Evolutionary conservation across 2,329 filamentous ascomycete genomes (phyloP).

Genomic region (Ophiostoma pallidulum): DNA sequence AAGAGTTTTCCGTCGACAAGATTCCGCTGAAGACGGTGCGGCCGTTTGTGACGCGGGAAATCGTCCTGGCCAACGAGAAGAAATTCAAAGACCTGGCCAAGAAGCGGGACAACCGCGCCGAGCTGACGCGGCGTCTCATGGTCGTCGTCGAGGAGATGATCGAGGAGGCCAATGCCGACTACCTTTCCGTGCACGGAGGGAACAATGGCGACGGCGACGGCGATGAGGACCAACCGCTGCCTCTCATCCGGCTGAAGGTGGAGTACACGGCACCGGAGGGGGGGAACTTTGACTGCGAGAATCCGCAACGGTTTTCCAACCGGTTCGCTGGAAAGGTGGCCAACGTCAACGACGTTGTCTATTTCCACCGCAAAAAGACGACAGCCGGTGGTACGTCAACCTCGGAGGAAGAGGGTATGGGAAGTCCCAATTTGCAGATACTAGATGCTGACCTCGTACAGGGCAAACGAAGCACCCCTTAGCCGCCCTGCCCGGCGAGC

Average conservation of each 20-base stretch:
- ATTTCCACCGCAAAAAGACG: slow-evolving; percentile 87
- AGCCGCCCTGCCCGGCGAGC: slow-evolving; percentile 51
- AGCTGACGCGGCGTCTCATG: slow-evolving; percentile 69
- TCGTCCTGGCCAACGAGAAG: slow-evolving; percentile 65
- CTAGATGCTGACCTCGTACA: slow-evolving; percentile 8
- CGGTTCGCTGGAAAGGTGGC: slow-evolving; percentile 84
- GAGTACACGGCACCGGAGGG: slow-evolving; percentile 82
- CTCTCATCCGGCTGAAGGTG: slow-evolving; percentile 80
- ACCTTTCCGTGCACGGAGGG: slow-evolving; percentile 67
- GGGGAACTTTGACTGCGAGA: slow-evolving; percentile 81
- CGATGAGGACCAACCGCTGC: slow-evolving; percentile 59
- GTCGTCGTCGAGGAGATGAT: slow-evolving; percentile 79
- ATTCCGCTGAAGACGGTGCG: slow-evolving; percentile 80
- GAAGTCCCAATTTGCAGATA: too few species aligned
- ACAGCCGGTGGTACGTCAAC: too few species aligned
- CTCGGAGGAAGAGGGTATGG: too few species aligned
- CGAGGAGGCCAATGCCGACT: slow-evolving; percentile 69
- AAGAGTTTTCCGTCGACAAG: slow-evolving; percentile 68
- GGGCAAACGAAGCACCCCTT: slow-evolving; percentile 38
- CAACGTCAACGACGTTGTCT: slow-evolving; percentile 87
- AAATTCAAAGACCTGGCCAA: slow-evolving; percentile 69
- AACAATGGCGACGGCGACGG: slow-evolving; percentile 45
- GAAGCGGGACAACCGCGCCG: slow-evolving; percentile 71
- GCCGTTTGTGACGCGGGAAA: slow-evolving; percentile 80
- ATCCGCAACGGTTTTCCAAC: slow-evolving; percentile 92